These are phyloP conservation scores for Auxenochlorella pyrenoidosa DNA, from an alignment of 139 green algal species.

Conservation along the genomic window DNA sequence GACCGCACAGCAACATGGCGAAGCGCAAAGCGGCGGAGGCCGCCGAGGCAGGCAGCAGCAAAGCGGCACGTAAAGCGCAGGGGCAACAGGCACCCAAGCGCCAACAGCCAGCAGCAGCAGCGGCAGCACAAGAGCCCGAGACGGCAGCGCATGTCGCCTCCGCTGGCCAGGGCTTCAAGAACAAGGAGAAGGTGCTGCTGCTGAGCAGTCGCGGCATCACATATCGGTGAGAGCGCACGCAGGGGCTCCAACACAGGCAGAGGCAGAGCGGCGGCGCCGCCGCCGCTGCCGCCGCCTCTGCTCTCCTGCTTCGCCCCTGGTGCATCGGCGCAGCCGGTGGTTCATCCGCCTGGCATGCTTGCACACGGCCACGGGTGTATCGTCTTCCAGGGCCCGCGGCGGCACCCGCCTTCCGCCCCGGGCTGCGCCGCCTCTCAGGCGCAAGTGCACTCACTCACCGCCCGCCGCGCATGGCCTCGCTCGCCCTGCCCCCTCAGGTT, in stretches of 20 bases:
- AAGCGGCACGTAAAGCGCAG: neutral
- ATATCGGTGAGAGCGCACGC: slow-evolving; percentile 56
- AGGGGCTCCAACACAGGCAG: neutral
- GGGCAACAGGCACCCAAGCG: neutral
- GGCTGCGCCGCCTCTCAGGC: too few relatives aligned
- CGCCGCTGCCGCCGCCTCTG: neutral
- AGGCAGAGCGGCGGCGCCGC: too few relatives aligned
- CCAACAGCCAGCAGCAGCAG: neutral
- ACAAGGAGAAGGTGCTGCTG: slow-evolving; percentile 93
- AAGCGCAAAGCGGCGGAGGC: slow-evolving; percentile 11
- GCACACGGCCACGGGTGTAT: too few relatives aligned
- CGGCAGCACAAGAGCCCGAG: neutral
- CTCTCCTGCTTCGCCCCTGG: too few relatives aligned
- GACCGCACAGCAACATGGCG: slow-evolving; percentile 3
- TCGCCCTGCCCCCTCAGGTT: slow-evolving; percentile 62
- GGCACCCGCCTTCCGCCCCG: too few relatives aligned
- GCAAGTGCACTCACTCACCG: too few relatives aligned
- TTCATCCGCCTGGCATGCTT: neutral
- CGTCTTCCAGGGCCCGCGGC: too few relatives aligned
- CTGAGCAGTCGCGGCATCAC: slow-evolving; percentile 85
- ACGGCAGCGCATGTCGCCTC: neutral
- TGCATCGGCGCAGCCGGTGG: neutral
- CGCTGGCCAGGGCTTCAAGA: slow-evolving; percentile 64
- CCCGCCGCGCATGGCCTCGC: too few relatives aligned
- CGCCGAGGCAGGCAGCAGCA: neutral